phyloP scores from a whole-genome alignment of 768 basidiomycete genomes.

The Amanita subjunquillea region DNA sequence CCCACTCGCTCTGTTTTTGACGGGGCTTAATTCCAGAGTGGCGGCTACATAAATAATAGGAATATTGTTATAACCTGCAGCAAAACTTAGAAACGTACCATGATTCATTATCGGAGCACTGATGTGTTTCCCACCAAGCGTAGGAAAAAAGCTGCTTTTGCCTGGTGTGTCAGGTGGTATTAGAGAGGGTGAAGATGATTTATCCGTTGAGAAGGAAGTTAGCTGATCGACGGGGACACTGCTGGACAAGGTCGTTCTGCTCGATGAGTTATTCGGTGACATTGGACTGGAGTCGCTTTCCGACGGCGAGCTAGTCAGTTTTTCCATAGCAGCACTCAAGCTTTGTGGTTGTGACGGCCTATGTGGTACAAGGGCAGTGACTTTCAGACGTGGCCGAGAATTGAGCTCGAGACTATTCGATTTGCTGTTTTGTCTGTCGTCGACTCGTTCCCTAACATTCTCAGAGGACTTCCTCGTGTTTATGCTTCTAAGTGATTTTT shows the following conservation, averaged over 20 bases:
- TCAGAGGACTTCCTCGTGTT: conserved; percentile 20
- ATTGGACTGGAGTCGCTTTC: conserved; percentile 22
- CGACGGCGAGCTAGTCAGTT: conserved; percentile 37
- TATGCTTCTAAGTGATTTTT: background rate
- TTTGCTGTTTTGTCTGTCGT: conserved; percentile 10
- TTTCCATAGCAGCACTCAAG: conserved; percentile 61
- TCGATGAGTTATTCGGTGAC: conserved; percentile 15
- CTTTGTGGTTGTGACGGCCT: conserved; percentile 57
- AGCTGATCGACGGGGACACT: conserved; percentile 11
- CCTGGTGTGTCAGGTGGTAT: conserved; percentile 16
- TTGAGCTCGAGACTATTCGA: conserved; percentile 23
- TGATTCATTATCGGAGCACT: conserved; percentile 62
- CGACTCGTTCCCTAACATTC: conserved; percentile 10
- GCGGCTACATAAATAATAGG: conserved; percentile 34
- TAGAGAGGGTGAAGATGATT: conserved; percentile 19
- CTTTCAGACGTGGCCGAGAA: conserved; percentile 41
- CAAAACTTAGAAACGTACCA: conserved; percentile 30
- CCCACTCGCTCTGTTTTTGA: conserved; percentile 51
- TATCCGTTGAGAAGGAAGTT: conserved; percentile 13
- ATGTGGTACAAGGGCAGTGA: conserved; percentile 44
- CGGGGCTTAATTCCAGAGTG: conserved; percentile 64
- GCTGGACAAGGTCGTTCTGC: conserved; percentile 8
- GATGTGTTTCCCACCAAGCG: conserved; percentile 54
- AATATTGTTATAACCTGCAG: background rate
- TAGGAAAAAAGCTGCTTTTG: conserved; percentile 13